Base-by-base conservation (phyloP, 805 yeast species). In the Blastobotrys peoriensis region DNA sequence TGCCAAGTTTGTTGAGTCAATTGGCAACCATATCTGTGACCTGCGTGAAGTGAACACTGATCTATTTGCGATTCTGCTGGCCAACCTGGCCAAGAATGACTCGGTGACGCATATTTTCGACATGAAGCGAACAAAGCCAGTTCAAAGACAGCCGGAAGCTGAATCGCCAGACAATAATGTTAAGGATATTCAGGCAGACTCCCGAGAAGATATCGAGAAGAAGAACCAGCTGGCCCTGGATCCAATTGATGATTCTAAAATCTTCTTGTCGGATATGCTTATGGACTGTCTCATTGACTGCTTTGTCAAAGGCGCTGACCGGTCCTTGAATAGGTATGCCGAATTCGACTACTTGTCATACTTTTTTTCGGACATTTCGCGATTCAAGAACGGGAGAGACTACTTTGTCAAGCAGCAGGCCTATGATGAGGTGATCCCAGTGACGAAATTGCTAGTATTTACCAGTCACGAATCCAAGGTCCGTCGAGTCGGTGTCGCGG, bases 401-500 rank as follows among this genome's bases (percentile, higher is more conserved):
- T 88, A 87, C 63, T 86, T 88, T 57, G 75, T 82, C 37, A 74
- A 81, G 2, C 71, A 73, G 53, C 95, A 85, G 65, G 71, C 60
- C 3, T 86, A 86, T 58, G 96, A 87, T 59, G 69, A 65, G 16
- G 82, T 85, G 16, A 80, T 84, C 15, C 96, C 96, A 28, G 64
- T 87, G 18, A 78, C 88, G n/a, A 86, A 86, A 60, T 64, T 88
- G 21, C 69, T 86, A 48, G 93, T 80, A 0, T 88, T 87, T 65
- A 83, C 96, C 3, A 89, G 86, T 59, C 78, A 80, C 57, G 83
- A 80, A 53, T 72, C 86, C 10, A 78, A 78, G 56, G 77, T 78
- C 20, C 79, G 98, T 67, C 76, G 98, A 65, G 89, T 84, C 60
- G 97, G 96, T 58, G 89, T 86, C 33, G 94, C 95, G 1, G 83